Base-by-base conservation (phyloP, 371 early-diverging fungal genomes). In the Gilbertella persicaria region DNA sequence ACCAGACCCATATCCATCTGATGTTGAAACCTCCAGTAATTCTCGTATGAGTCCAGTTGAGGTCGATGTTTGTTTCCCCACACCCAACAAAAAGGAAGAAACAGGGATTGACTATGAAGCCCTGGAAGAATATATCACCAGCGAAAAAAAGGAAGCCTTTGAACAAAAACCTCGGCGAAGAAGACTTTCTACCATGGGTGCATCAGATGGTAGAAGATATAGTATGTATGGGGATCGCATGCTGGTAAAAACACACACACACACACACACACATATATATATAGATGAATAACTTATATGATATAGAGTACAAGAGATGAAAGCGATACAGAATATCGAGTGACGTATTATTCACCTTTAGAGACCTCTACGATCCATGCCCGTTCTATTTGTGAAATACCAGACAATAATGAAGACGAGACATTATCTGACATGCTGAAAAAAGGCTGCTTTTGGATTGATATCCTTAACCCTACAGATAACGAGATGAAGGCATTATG, bases 401-500 rank as follows among this genome's bases (percentile, higher is more conserved):
- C 71, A 21, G 50, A 53, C 2, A 40, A 50, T 29, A 50, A 58
- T 40, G 55, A 55, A 21, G 46, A 56, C 10, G 52, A 55, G 12
- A 47, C 40, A 3, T 44, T 75, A 17, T 56, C 61, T 3, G 70
- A 62, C n/a, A 65, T 71, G 61, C 19, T 75, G 20, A 60, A 75
- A 33, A 69, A 69, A n/a, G 83, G 84, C 0, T 86, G 83, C 51
- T 94, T 90, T 68, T 92, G 95, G 95, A 74, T 94, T 28, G 92
- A 94, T 45, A 84, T 93, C 17, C 69, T 80, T 33, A 79, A 79
- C 24, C 92, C 93, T 2, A 87, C 89, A 13, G 77, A 83, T 50
- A 66, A 71, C 21, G 95, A 94, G 59, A 89, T 94, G 88, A 73
- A 76, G 30, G 53, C 60, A 7, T 8, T 65, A 2, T 42, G 50